phyloP scores from a whole-genome alignment of 805 yeast genomes.

The Wickerhamiella bombiphila region DNA sequence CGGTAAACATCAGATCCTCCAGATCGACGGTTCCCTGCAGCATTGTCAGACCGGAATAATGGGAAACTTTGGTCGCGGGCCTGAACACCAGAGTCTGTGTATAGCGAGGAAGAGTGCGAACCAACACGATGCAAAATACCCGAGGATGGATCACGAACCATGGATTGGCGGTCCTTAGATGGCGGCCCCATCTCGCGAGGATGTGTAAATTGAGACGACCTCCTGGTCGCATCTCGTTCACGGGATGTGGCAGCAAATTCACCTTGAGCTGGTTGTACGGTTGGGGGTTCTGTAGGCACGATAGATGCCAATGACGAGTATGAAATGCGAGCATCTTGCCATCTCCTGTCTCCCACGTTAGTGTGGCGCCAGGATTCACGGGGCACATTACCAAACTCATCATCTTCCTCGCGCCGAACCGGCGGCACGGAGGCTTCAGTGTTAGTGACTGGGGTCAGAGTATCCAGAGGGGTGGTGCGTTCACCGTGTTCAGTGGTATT shows the following conservation, averaged over 20 bases:
- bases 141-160: slow-evolving; percentile 23
- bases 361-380: slow-evolving; percentile 49
- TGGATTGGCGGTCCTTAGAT: background rate
- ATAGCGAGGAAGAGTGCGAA: slow-evolving; percentile 22
- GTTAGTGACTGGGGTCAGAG: slow-evolving; percentile 6
- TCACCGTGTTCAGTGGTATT: slow-evolving; percentile 17
- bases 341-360: slow-evolving; percentile 23
- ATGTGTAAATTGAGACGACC: no score
- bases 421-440: slow-evolving; percentile 2
- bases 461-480: slow-evolving; percentile 13
- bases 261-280: slow-evolving; percentile 54
- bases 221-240: background rate
- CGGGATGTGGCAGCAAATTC: slow-evolving; percentile 9
- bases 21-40: background rate
- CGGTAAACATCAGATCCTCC: slow-evolving; percentile 19
- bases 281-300: slow-evolving; percentile 58
- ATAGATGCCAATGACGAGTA: slow-evolving; percentile 67
- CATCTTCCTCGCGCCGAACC: slow-evolving; percentile 9
- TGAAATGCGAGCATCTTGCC: slow-evolving; percentile 44
- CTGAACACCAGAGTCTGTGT: slow-evolving; percentile 5
- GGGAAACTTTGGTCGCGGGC: slow-evolving; percentile 2
- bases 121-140: slow-evolving; percentile 22
- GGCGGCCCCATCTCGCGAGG: background rate
- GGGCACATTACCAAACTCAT: slow-evolving; percentile 24
- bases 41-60: slow-evolving; percentile 1